Base-by-base conservation (phyloP, 495 filamentous ascomycete species). In the Hypomontagnella submonticulosa region DNA sequence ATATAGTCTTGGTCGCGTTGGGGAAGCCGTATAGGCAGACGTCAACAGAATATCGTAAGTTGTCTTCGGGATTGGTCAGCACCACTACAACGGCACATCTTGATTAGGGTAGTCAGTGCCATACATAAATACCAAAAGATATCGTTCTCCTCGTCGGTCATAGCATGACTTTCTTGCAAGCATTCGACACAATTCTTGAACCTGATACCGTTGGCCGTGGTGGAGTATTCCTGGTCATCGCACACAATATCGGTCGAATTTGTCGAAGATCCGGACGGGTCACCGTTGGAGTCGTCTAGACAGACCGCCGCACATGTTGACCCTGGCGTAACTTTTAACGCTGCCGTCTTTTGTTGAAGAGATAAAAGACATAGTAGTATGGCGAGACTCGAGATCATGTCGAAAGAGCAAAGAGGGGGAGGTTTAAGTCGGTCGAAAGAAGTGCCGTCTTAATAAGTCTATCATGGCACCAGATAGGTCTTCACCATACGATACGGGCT, bases 161-260 rank as follows among this genome's bases (percentile, higher is more conserved):
- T 61, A 57, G 80, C 84, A 5, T 76, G 75, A 55, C 87, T 89
- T n/a, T 79, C 70, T 63, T 89, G 74, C 50, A 86, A 71, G 59
- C 88, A 90, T n/a, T 76, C 73, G 20, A 89, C 52, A 52, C 88
- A 90, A 6, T 78, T 73, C 65, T 88, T 71, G 63, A 88, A 90
- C 42, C 76, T 74, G 20, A 70, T 74, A 1, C 87, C 88, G 8
- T 67, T 74, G 0, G 59, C 51, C 1, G 80, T 77, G 8, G 65
- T 70, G 12, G 74, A 75, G 63, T 79, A 89, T 4, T 78, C 72
- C 2, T 62, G 46, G 70, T 89, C 85, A 40, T 79, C 54, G 69
- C 87, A 89, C 0, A 73, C 73, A 40, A 89, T 85, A 47, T 89
- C 84, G 20, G 79, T 74, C 7, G 80, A 73, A 18, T 65, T 65